These are phyloP conservation scores for Uromyces viciae-fabae DNA, from an alignment of 1,284 basidiomycete genomes.

Conservation along the genomic window DNA sequence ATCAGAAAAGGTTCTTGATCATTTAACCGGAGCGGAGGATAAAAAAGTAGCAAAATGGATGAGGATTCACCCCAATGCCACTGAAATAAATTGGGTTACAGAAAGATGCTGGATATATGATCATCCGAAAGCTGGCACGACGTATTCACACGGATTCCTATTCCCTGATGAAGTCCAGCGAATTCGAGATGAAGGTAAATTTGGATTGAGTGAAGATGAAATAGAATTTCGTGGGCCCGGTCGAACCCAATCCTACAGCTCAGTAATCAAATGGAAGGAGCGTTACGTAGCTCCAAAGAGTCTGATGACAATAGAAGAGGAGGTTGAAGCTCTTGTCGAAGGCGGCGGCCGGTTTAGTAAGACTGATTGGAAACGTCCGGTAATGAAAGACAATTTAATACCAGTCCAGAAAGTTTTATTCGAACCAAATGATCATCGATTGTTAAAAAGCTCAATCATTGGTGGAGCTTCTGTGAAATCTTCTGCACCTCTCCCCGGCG, in stretches of 20 bases:
- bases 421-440: conserved; percentile 51
- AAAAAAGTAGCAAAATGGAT: conserved; percentile 93
- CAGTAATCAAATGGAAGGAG: conserved; percentile 76
- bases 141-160: conserved; percentile 90
- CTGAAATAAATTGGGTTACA: conserved; percentile 78
- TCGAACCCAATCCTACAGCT: conserved; percentile 65
- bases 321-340: conserved; percentile 87
- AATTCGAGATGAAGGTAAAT: conserved; percentile 59
- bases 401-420: conserved; percentile 54
- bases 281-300: conserved; percentile 71
- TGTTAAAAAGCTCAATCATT: conserved; percentile 48
- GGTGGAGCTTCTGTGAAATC: conserved; percentile 47
- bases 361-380: conserved; percentile 53
- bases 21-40: conserved; percentile 84
- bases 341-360: conserved; percentile 63
- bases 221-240: conserved; percentile 50
- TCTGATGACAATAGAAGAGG: conserved; percentile 67
- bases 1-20: conserved; percentile 65
- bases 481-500: conserved; percentile 47
- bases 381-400: conserved; percentile 53
- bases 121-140: conserved; percentile 84
- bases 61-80: conserved; percentile 73
- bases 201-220: conserved; percentile 55
- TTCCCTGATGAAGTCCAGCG: conserved; percentile 83
- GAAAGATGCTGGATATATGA: conserved; percentile 98